A percentile compares a stretch with the other conserved stretches of the same genome.
These are phyloP conservation scores for Globisporangium paroecandrum DNA, from an alignment of 352 stramenopile species.

Conservation along the genomic window DNA sequence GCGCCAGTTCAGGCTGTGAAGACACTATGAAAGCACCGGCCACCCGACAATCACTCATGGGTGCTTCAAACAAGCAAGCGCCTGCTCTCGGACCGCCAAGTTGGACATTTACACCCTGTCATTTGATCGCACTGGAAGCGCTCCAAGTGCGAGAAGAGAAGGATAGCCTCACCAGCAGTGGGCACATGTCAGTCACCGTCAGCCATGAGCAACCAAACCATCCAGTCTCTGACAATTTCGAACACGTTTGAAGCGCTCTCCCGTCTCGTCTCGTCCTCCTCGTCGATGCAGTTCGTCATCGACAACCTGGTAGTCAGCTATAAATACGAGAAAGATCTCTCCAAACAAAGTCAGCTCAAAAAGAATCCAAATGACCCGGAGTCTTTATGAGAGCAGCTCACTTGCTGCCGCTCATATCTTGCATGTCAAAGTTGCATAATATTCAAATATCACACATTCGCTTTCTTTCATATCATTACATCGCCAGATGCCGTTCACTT, in stretches of 20 bases:
- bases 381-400: neutral
- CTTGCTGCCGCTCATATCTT: neutral
- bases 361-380: neutral
- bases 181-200: neutral
- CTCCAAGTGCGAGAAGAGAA: neutral
- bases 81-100: neutral
- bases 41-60: neutral
- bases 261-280: neutral
- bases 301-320: neutral
- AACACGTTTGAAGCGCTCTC: neutral
- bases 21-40: neutral
- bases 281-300: neutral
- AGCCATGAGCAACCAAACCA: neutral
- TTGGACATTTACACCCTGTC: neutral
- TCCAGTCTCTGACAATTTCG: neutral
- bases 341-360: neutral
- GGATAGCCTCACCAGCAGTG: neutral
- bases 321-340: neutral
- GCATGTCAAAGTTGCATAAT: neutral
- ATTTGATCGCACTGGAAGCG: conserved; percentile 5
- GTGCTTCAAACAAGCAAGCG: neutral
- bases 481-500: neutral
- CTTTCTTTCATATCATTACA: neutral
- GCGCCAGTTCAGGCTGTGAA: neutral
- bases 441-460: neutral